Conservation (phyloP, 768 basidiomycete genomes). For the Lentinula edodes region DNA sequence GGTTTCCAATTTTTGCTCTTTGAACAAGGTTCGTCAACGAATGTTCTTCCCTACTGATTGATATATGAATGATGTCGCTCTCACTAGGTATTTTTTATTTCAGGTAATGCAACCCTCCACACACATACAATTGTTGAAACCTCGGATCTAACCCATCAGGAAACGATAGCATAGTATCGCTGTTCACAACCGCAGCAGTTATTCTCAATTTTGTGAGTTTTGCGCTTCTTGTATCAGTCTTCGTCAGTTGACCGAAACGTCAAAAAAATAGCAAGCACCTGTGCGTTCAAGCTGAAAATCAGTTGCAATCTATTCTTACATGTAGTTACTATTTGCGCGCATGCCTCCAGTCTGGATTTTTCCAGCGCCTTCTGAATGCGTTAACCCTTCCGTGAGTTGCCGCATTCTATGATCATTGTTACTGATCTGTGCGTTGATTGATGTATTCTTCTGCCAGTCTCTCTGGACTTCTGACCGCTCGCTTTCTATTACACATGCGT, state of each 20-base stretch:
- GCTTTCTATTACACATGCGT: slow-evolving; percentile 5
- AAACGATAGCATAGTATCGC: neutral
- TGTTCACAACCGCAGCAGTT: slow-evolving; percentile 2
- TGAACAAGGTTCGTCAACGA: slow-evolving; percentile 1
- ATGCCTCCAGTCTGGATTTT: slow-evolving; percentile 17
- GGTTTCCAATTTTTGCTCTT: slow-evolving; percentile 4
- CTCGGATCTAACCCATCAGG: neutral
- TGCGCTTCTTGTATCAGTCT: neutral
- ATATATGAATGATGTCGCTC: neutral
- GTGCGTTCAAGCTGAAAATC: slow-evolving; percentile 3
- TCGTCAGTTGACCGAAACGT: neutral
- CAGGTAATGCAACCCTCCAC: neutral
- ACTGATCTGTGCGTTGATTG: neutral
- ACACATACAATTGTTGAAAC: neutral
- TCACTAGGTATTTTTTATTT: slow-evolving; percentile 5
- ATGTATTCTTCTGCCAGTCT: neutral
- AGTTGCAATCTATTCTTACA: neutral
- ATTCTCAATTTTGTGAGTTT: slow-evolving; percentile 6
- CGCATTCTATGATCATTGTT: neutral
- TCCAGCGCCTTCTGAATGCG: slow-evolving; percentile 22
- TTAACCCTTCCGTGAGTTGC: slow-evolving; percentile 20
- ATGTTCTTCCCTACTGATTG: neutral
- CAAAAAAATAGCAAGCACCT: slow-evolving; percentile 12
- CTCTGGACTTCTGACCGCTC: slow-evolving; percentile 5
- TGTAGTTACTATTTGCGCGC: neutral